These are phyloP conservation scores for Coemansia sp. DNA, from an alignment of 192 early-diverging fungal species.

Conservation along the genomic window DNA sequence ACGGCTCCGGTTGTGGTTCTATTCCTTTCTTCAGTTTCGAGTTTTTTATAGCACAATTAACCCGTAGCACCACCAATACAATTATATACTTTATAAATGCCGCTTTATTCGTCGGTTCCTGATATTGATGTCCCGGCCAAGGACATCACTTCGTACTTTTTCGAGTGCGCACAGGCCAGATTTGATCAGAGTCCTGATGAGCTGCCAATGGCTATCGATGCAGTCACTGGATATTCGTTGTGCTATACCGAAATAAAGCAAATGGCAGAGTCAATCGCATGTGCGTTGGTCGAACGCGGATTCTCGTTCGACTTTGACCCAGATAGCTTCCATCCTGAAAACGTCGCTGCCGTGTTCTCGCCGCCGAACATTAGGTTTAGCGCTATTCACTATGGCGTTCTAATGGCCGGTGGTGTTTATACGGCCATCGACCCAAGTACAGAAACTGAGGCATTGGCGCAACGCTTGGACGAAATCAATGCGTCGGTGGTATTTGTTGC, in stretches of 20 bases:
- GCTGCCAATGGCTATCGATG: constrained; percentile 17
- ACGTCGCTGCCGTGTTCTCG: constrained; percentile 14
- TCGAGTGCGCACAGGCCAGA: constrained; percentile 23
- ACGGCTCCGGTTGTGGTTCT: no score
- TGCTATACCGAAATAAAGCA: constrained; percentile 25
- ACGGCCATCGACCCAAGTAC: constrained; percentile 15
- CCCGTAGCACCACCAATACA: no score
- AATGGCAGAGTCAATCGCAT: constrained; percentile 19
- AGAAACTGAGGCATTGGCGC: background rate
- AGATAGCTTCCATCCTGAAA: background rate
- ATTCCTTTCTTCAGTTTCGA: no score
- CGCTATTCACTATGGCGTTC: constrained; percentile 24
- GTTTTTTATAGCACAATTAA: no score
- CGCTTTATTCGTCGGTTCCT: constrained; percentile 30
- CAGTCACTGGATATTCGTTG: constrained; percentile 5
- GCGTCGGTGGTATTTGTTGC: constrained; percentile 24
- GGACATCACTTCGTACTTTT: constrained; percentile 35
- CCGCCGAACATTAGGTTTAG: constrained; percentile 16
- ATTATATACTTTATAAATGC: constrained; percentile 12
- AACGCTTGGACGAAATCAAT: constrained; percentile 8
- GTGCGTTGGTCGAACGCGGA: constrained; percentile 1
- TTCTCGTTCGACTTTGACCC: constrained; percentile 9
- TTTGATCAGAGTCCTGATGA: constrained; percentile 3
- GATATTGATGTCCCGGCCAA: constrained; percentile 18
- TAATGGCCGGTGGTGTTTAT: constrained; percentile 37